phyloP scores from a whole-genome alignment of 305 asterid species.

The Fraxinus sp. region DNA sequence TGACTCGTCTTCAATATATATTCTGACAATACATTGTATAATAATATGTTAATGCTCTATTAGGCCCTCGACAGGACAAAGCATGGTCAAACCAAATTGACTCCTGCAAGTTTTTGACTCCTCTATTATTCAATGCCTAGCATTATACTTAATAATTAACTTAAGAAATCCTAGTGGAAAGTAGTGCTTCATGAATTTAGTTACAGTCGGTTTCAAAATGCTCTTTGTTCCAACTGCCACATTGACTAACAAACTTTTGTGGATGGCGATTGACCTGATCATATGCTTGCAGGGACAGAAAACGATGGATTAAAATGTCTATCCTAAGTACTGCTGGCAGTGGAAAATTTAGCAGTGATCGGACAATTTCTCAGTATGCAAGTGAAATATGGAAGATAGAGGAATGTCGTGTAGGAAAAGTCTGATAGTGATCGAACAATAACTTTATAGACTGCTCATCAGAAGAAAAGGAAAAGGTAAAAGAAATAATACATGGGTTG shows the following conservation, averaged over 20 bases:
- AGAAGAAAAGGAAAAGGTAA: not conserved
- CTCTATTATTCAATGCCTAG: not conserved
- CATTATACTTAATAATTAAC: not conserved
- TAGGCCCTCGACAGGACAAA: not conserved
- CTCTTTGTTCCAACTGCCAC: not conserved
- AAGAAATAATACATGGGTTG: not conserved
- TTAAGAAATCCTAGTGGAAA: not conserved
- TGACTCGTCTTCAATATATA: not conserved
- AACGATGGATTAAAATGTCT: conserved; percentile 91
- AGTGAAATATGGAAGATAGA: conserved; percentile 85
- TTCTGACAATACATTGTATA: not conserved
- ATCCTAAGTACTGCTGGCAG: conserved; percentile 95
- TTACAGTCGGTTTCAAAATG: not conserved
- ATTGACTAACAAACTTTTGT: not conserved
- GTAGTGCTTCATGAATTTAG: not conserved
- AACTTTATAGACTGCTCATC: not conserved
- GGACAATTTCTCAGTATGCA: conserved; percentile 92
- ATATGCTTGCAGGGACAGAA: conserved; percentile 70
- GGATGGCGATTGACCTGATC: conserved; percentile 1
- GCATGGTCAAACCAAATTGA: not conserved
- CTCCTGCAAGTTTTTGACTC: not conserved
- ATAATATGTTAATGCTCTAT: not conserved
- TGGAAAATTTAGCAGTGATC: conserved; percentile 94
- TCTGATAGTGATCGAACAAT: not conserved
- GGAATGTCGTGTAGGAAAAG: conserved; percentile 53